A percentile compares a stretch with the other conserved stretches of the same genome.
Conservation (phyloP, 768 basidiomycete genomes). For the Hericium erinaceus region DNA sequence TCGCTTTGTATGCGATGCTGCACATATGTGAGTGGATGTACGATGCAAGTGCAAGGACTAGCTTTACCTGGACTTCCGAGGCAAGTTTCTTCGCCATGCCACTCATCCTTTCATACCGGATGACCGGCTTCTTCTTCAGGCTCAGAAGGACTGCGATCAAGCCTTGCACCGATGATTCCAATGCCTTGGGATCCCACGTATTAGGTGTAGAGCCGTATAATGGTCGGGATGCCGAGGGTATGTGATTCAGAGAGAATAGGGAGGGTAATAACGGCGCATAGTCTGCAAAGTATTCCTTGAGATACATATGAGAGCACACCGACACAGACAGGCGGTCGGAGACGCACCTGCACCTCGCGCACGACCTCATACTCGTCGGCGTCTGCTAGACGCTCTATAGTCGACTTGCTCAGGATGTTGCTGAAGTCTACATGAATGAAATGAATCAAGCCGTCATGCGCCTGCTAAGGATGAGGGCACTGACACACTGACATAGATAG, state of each 20-base stretch:
- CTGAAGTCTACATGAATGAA: constrained; percentile 68
- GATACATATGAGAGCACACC: constrained; percentile 8
- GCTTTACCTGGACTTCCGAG: constrained; percentile 67
- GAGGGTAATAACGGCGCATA: constrained; percentile 82
- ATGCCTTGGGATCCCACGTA: constrained; percentile 64
- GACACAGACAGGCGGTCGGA: constrained; percentile 2
- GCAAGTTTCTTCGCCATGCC: constrained; percentile 87
- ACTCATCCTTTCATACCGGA: constrained; percentile 92
- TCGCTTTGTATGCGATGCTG: constrained; percentile 79
- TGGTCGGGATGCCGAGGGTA: constrained; percentile 50
- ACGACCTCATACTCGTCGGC: constrained; percentile 96
- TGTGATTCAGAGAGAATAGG: constrained; percentile 80
- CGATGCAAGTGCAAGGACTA: not conserved
- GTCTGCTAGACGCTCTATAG: constrained; percentile 88
- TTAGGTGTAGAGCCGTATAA: constrained; percentile 67
- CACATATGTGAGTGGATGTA: constrained; percentile 4
- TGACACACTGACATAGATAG: constrained; percentile 96
- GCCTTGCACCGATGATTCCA: constrained; percentile 73
- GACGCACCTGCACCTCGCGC: constrained; percentile 83
- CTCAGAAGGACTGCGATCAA: constrained; percentile 83
- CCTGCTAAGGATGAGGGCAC: constrained; percentile 23
- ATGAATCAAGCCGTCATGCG: too few species aligned
- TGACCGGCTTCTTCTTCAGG: constrained; percentile 90
- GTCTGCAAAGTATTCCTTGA: constrained; percentile 94
- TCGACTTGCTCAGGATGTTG: constrained; percentile 80